Evolutionary conservation across 495 filamentous ascomycete genomes (phyloP), one percentile per base, ranked within the genome.

Genomic region (Trypethelium eluteriae): DNA sequence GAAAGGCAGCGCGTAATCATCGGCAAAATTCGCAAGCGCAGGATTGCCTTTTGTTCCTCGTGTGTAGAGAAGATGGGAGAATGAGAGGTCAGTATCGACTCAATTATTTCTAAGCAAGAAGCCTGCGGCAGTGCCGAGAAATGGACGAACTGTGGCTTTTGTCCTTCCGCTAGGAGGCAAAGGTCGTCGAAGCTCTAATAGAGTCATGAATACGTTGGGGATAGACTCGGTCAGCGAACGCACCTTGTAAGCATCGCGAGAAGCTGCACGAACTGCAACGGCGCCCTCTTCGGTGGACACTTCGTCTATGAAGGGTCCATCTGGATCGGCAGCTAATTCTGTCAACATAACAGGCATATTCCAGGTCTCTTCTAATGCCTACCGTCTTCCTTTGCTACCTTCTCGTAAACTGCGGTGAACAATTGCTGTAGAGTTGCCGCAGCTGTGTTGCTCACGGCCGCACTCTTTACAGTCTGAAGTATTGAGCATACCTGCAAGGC

Each of bases 341-440:
- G 35, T 38, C 25, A 49, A 59, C 53, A 36, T 7, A 0, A 9
- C 14, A 6, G 1, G 16, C 18, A 65, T 11, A 4, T 1, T 32
- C 16, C n/a, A 44, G 35, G 14, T n/a, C 44, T 14, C 10, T 16
- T 57, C 47, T 5, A 11, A 50, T 36, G 73, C 81, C 71, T 77
- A 88, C 88, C 86, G 75, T 97, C 91, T 80, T 97, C 92, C 57
- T 78, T 76, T 0, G 86, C 84, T 2, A 97, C 90, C 75, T 93
- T 92, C 75, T 98, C 95, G 77, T 96, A 98, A 1, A 93, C 89
- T 4, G 89, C 88, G 62, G 91, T 90, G 5, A 98, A 88, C 25
- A 98, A 85, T 77, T 98, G 94, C 75, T 96, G 94, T 63, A 98
- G 79, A 2, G 95, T 96, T 57, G 94, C 94, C 38, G 93, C 91